Evolutionary conservation across 176 grass and related monocot species (phyloP).

Genomic region (Oryza glumipatula): DNA sequence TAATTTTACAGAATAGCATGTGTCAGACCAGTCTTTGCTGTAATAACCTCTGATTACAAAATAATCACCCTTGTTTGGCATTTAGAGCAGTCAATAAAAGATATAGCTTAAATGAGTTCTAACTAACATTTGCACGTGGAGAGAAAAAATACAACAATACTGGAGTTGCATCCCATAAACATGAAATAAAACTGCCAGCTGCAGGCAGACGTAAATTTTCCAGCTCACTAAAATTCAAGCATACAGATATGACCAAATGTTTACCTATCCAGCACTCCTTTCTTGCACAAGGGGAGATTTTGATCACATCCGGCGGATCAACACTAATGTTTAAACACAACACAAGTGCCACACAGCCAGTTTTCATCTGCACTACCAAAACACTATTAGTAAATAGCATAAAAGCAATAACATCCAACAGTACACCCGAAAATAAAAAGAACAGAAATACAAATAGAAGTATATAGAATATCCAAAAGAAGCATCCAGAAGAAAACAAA

Average conservation of each 20-base stretch:
- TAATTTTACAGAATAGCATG: not conserved
- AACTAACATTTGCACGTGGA: not conserved
- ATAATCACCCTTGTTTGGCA: not conserved
- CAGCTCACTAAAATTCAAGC: constrained; percentile 13
- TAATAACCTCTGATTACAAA: constrained; percentile 1
- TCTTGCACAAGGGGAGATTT: constrained; percentile 97
- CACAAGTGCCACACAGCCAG: constrained; percentile 93
- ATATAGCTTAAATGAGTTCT: not conserved
- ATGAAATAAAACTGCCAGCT: constrained; percentile 32
- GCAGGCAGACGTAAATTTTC: not conserved
- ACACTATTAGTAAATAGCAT: constrained; percentile 40
- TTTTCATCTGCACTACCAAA: constrained; percentile 93
- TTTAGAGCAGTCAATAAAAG: constrained; percentile 15
- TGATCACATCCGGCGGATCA: constrained; percentile 97
- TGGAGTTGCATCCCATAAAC: constrained; percentile 11
- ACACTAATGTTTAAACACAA: constrained; percentile 99
- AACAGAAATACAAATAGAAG: not conserved
- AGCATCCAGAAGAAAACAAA: not conserved
- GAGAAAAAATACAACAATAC: not conserved
- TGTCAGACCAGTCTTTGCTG: constrained; percentile 5
- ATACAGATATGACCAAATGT: constrained; percentile 18
- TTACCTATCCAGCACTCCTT: constrained; percentile 99
- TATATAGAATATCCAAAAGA: not conserved
- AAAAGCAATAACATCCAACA: constrained; percentile 20
- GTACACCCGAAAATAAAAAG: not conserved